Evolutionary conservation across 179 eudicot genomes (phyloP).

Genomic region (Spinacia oleracea): DNA sequence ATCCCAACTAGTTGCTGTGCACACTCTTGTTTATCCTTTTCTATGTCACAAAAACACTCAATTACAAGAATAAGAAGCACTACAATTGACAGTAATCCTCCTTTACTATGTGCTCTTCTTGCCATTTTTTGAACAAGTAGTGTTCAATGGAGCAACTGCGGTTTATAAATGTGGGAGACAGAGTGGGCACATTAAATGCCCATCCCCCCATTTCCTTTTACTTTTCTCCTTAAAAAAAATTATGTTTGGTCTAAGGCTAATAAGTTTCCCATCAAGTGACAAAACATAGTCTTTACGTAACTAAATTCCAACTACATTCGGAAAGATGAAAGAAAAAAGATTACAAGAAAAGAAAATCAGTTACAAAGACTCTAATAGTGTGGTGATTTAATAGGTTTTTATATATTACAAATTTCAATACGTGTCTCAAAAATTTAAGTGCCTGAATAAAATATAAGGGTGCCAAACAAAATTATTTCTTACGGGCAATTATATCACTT

Average conservation of each 20-base stretch:
- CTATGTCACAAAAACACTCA: conserved; percentile 40
- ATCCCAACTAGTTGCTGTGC: conserved; percentile 53
- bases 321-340: not conserved
- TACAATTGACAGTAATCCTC: not conserved
- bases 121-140: too few species aligned
- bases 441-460: too few species aligned
- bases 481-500: too few species aligned
- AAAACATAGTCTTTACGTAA: not conserved
- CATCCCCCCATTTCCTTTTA: not conserved
- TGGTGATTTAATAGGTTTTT: too few species aligned
- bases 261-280: too few species aligned
- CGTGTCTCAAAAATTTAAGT: too few species aligned
- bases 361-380: not conserved
- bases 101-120: not conserved
- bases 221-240: not conserved
- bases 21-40: conserved; percentile 63
- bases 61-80: conserved; percentile 27
- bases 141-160: not conserved
- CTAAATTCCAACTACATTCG: not conserved
- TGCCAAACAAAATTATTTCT: conserved; percentile 2
- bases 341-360: not conserved
- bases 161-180: conserved; percentile 24
- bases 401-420: too few species aligned
- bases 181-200: not conserved
- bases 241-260: too few species aligned